Percentiles rank a stretch among this genome's conserved stretches.
Conservation (phyloP, 164 flowering plant genomes). For the Stephania japonica region DNA sequence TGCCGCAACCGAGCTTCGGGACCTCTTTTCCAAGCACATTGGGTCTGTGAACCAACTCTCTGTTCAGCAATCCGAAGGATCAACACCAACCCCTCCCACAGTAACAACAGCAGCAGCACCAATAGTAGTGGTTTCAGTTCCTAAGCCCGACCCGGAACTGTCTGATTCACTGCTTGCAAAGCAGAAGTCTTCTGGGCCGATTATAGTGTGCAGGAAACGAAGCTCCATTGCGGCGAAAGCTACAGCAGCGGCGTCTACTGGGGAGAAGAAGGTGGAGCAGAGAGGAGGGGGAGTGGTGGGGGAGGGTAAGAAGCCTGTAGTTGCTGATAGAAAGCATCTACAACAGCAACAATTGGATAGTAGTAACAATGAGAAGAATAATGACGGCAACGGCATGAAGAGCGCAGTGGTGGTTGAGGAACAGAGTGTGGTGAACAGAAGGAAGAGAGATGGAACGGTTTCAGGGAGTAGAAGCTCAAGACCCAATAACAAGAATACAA, state of each 20-base stretch:
- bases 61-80: not conserved
- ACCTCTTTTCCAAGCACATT: slow-evolving; percentile 35
- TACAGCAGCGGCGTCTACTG: slow-evolving; percentile 14
- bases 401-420: slow-evolving; percentile 12
- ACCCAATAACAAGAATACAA: slow-evolving; percentile 23
- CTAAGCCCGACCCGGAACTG: slow-evolving; percentile 19
- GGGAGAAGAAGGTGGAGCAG: slow-evolving; percentile 17
- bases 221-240: slow-evolving; percentile 47
- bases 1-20: slow-evolving; percentile 46
- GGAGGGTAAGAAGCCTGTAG: slow-evolving; percentile 22
- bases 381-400: not conserved
- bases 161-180: slow-evolving; percentile 36
- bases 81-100: not conserved
- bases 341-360: not conserved
- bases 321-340: not conserved
- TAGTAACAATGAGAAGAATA: too few relatives aligned
- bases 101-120: not conserved
- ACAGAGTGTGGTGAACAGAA: slow-evolving; percentile 14
- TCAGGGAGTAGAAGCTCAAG: slow-evolving; percentile 41
- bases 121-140: not conserved
- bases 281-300: not conserved
- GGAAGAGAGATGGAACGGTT: slow-evolving; percentile 17
- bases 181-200: slow-evolving; percentile 32
- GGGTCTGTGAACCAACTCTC: slow-evolving; percentile 10
- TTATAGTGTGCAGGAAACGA: slow-evolving; percentile 47